Evolutionary conservation across 2,329 filamentous ascomycete genomes (phyloP), one percentile per base, ranked within the genome.

Genomic region (Phaeosphaeriaceae sp.): DNA sequence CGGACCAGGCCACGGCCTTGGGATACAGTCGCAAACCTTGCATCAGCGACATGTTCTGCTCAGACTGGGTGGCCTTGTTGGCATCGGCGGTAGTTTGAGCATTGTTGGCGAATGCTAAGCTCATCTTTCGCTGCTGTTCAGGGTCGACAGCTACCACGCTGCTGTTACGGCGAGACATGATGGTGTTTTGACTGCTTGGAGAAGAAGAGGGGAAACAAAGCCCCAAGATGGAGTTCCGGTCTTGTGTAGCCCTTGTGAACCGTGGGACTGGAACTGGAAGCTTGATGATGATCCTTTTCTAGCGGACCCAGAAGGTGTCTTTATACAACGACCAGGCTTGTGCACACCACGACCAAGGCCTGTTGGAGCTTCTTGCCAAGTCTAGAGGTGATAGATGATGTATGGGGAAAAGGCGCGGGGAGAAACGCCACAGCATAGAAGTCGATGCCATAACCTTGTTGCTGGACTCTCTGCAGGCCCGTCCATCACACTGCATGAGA

Each of bases 21-120:
- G 90, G 91, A 69, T 96, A 96, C 15, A 93, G 80, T 62, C 78
- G 83, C 70, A 96, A 80, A 54, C 89, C 90, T 76, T 95, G 83
- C 64, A 82, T 66, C 52, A 96, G 77, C 13, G 74, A 75, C 77
- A 80, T 77, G 30, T 76, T 74, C 46, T 78, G 77, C 52, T 77
- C 76, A 28, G 77, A 71, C 28, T 75, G 71, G 15, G 77, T 77
- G 20, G 70, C 73, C 53, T 62, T 67, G 54, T 63, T 62, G 50
- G 69, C 69, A 58, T 67, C 65, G 21, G 59, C 46, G 38, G 61
- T 58, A 44, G 70, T 60, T 29, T 65, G 50, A 30, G 53, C 57
- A 46, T 68, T 54, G 49, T 71, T 65, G 8, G 59, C 56, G 48
- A 68, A 64, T 36, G 58, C 56, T 38, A 66, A 13, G 6, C 65